A percentile compares a stretch with the other conserved stretches of the same genome.
These are phyloP conservation scores for Russula olivacea DNA, from an alignment of 768 basidiomycete genomes.

Conservation along the genomic window DNA sequence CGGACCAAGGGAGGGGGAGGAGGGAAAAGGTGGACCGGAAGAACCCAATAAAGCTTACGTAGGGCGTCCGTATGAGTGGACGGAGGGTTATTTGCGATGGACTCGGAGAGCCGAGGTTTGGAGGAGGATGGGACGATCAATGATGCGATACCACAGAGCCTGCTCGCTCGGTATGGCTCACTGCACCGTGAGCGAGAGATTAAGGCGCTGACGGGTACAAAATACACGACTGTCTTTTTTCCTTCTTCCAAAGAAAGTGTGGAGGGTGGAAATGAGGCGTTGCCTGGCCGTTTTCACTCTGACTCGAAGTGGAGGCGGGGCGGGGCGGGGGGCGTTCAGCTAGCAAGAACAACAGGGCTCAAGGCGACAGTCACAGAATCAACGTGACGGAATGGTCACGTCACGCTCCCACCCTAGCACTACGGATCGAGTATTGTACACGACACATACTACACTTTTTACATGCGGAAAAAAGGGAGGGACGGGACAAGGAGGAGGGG, in stretches of 20 bases:
- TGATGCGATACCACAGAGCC: constrained; percentile 24
- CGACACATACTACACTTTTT: constrained; percentile 21
- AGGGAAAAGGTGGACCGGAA: constrained; percentile 19
- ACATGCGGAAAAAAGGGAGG: constrained; percentile 24
- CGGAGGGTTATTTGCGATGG: constrained; percentile 14
- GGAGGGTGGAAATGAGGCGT: background rate
- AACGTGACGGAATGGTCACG: constrained; percentile 24
- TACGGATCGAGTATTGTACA: constrained; percentile 14
- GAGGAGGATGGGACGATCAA: constrained; percentile 25
- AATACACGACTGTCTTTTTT: constrained; percentile 11
- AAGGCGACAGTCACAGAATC: constrained; percentile 19
- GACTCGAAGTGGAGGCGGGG: constrained; percentile 12
- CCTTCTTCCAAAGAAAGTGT: constrained; percentile 1
- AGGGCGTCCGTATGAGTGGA: constrained; percentile 20
- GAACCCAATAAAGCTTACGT: constrained; percentile 25
- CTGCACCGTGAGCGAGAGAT: constrained; percentile 1
- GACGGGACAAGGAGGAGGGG: constrained; percentile 21
- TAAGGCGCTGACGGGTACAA: constrained; percentile 4
- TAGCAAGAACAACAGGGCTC: constrained; percentile 22
- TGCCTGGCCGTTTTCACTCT: constrained; percentile 2
- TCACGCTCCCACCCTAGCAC: constrained; percentile 22
- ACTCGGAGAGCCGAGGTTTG: constrained; percentile 26
- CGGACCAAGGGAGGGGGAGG: constrained; percentile 18
- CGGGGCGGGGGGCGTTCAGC: constrained; percentile 17
- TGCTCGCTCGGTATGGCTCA: constrained; percentile 20